Base-by-base conservation (phyloP, 2,329 filamentous ascomycete genomes). In the Colletotrichum tropicicola region DNA sequence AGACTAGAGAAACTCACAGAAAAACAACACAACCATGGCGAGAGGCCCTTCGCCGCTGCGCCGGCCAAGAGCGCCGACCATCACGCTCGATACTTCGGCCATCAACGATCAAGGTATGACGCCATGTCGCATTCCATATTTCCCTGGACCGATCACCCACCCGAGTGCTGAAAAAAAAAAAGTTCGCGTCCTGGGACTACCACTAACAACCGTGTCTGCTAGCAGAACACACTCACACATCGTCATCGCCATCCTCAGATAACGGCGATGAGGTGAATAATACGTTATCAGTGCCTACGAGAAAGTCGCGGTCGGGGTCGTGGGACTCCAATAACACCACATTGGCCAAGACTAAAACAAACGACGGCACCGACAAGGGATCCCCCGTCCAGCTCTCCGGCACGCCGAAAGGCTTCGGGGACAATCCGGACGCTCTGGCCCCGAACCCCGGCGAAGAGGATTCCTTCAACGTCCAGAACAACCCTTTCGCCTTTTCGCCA, bases 381-480 rank as follows among this genome's bases (percentile, higher is more conserved):
- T 59, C 60, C 39, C 60, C 60, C 17, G 43, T 13, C 21, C 55
- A 54, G 8, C 25, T 21, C 25, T 48, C 57, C 35, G 52, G 17
- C 21, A 58, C 66, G 53, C 68, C 67, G 17, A 64, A 54, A 32
- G 57, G 43, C 45, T 52, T 70, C 27, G 56, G 72, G 58, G 69
- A 74, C 58, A 69, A 70, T 39, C 55, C 70, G 19, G 73, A 77
- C 15, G 54, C 66, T 15, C 41, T 68, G n/a, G 51, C 54, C 28
- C 58, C 59, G 23, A 66, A 67, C 10, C 90, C 89, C 0, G 90
- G 90, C 8, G 90, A 87, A 2, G 91, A 94, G 76, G 84, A 80
- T 15, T 89, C 92, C 62, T 95, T 93, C 70, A 72, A 86, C 44
- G 85, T 90, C n/a, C 82, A 88, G 47, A 82, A 90, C 58, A 85